Conservation (phyloP, 2,329 filamentous ascomycete species). For the Biscogniauxia sp. region DNA sequence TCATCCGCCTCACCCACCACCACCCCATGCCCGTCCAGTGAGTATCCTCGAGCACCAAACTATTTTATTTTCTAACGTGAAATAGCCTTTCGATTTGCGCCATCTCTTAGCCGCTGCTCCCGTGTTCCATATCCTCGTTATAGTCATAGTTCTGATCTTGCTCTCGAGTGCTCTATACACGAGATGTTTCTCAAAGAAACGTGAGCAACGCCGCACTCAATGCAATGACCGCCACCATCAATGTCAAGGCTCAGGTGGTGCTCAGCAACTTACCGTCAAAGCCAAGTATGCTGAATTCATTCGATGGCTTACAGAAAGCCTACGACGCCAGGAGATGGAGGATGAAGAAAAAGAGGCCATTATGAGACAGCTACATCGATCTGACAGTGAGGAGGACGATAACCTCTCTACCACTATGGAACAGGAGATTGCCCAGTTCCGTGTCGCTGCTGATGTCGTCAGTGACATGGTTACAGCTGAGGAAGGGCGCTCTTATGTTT, state of each 20-base stretch:
- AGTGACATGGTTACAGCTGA: constrained; percentile 45
- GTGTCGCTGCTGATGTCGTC: constrained; percentile 44
- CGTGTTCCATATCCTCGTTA: constrained; percentile 14
- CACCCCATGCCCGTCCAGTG: constrained; percentile 6
- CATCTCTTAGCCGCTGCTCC: constrained; percentile 8
- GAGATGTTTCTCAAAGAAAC: constrained; percentile 26
- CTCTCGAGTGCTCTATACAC: constrained; percentile 25
- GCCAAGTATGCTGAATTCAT: constrained; percentile 33
- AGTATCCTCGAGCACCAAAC: background rate
- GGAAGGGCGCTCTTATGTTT: constrained; percentile 32
- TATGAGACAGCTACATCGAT: constrained; percentile 23
- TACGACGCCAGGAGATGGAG: constrained; percentile 20
- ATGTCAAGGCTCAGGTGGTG: constrained; percentile 1
- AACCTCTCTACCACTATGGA: constrained; percentile 41
- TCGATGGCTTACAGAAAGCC: constrained; percentile 24
- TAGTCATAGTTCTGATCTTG: constrained; percentile 25
- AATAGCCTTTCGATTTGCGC: constrained; percentile 14
- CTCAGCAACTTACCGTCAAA: constrained; percentile 14
- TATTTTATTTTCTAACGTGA: constrained; percentile 6
- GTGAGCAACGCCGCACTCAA: constrained; percentile 27
- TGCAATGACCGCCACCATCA: constrained; percentile 25
- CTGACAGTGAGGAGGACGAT: constrained; percentile 29
- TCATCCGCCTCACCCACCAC: constrained; percentile 2
- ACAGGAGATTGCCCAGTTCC: constrained; percentile 48
- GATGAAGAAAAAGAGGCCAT: constrained; percentile 40